phyloP scores from a whole-genome alignment of 176 grass and related monocot genomes.

The Carex myosuroides region DNA sequence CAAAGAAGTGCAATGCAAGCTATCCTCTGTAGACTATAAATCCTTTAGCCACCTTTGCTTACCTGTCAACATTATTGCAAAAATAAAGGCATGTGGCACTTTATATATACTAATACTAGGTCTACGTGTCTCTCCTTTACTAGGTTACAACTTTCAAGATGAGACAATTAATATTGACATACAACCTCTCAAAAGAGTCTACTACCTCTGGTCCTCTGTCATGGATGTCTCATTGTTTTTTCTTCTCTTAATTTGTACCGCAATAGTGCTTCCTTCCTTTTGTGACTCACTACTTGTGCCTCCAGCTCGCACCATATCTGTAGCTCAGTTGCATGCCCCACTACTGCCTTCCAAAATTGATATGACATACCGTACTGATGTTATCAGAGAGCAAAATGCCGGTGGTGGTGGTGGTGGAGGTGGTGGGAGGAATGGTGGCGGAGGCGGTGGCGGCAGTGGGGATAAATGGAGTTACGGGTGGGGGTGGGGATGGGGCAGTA shows the following conservation, averaged over 20 bases:
- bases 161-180: not conserved
- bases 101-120: not conserved
- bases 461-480: conserved; percentile 18
- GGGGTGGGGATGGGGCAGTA: not conserved
- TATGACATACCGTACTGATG: not conserved
- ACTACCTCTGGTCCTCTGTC: not conserved
- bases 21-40: conserved; percentile 32
- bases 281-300: not conserved
- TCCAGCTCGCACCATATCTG: not conserved
- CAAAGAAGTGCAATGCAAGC: conserved; percentile 64
- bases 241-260: conserved; percentile 7
- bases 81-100: not conserved
- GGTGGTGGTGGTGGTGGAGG: conserved; percentile 18
- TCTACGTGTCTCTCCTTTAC: not conserved
- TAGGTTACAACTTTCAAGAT: not conserved
- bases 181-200: not conserved
- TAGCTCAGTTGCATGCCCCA: not conserved
- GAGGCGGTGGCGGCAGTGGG: conserved; percentile 29
- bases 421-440: conserved; percentile 23
- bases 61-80: conserved; percentile 37
- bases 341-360: not conserved
- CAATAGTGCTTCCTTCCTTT: not conserved
- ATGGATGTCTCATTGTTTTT: conserved; percentile 19
- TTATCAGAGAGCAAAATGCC: not conserved
- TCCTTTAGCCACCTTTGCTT: not conserved